phyloP scores from a whole-genome alignment of 306 rosid genomes.

The Cajanus cajan region DNA sequence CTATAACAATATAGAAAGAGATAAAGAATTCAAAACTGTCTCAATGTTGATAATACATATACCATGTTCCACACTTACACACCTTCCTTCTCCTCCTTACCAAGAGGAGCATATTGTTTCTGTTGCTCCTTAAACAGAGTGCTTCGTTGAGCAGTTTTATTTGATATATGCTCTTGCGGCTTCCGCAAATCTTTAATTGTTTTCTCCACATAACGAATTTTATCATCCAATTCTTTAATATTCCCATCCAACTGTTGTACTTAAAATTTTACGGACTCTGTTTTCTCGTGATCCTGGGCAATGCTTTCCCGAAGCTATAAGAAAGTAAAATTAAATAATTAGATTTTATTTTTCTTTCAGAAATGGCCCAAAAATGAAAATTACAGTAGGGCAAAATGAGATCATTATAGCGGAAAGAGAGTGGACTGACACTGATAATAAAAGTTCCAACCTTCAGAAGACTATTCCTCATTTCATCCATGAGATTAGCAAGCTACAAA shows the following conservation, averaged over 20 bases:
- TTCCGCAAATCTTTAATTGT: slow-evolving; percentile 56
- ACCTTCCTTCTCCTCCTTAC: slow-evolving; percentile 86
- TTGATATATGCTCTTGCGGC: slow-evolving; percentile 63
- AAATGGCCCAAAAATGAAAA: slow-evolving; percentile 6
- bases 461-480: slow-evolving; percentile 40
- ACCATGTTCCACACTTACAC: slow-evolving; percentile 28
- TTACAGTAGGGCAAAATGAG: background rate
- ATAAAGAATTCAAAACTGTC: background rate
- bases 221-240: slow-evolving; percentile 55
- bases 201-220: slow-evolving; percentile 52
- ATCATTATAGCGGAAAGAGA: slow-evolving; percentile 41
- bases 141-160: slow-evolving; percentile 64
- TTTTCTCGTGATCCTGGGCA: slow-evolving; percentile 74
- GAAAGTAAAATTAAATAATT: slow-evolving; percentile 33
- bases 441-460: slow-evolving; percentile 43
- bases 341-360: background rate
- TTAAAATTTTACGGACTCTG: slow-evolving; percentile 55
- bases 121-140: slow-evolving; percentile 62
- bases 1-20: background rate
- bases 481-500: slow-evolving; percentile 76
- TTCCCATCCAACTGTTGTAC: slow-evolving; percentile 69
- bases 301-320: slow-evolving; percentile 87
- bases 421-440: slow-evolving; percentile 47
- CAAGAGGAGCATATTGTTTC: slow-evolving; percentile 64
- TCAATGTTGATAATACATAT: slow-evolving; percentile 12